These are phyloP conservation scores for Trichophyton mentagrophytes DNA, from an alignment of 2,329 filamentous ascomycete genomes.

Conservation along the genomic window DNA sequence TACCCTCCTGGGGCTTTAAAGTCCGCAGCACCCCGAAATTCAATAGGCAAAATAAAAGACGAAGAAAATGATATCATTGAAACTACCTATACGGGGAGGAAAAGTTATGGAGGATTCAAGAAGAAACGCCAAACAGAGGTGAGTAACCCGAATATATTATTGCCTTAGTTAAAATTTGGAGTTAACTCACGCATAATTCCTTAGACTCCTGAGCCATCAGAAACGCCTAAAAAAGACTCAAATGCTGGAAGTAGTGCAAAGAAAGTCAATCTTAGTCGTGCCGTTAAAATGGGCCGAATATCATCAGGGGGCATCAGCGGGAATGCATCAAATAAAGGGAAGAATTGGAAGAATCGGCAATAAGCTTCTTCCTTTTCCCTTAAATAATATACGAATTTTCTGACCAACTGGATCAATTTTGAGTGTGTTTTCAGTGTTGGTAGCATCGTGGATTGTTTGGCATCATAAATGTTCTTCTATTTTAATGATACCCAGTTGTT, in stretches of 20 bases:
- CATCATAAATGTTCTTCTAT: neutral
- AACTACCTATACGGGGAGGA: conserved; percentile 21
- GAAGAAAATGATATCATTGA: conserved; percentile 17
- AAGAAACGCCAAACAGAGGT: conserved; percentile 17
- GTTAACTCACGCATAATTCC: neutral
- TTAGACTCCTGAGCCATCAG: neutral
- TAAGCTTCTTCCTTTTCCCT: neutral
- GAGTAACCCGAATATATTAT: neutral
- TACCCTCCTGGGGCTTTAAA: conserved; percentile 17
- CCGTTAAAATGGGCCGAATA: neutral
- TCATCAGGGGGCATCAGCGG: neutral
- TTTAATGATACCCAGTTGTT: neutral
- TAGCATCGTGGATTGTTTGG: neutral
- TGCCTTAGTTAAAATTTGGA: neutral
- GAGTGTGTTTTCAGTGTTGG: neutral
- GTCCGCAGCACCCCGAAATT: neutral
- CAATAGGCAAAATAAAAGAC: neutral
- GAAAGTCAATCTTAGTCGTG: neutral
- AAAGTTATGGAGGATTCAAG: conserved; percentile 29
- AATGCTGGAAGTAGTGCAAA: neutral
- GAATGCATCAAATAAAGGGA: neutral
- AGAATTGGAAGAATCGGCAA: neutral
- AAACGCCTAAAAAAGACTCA: neutral
- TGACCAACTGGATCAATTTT: neutral
- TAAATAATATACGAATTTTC: neutral